Evolutionary conservation across 192 early-diverging fungal species (phyloP).

Genomic region (Chytriomyces confervae): DNA sequence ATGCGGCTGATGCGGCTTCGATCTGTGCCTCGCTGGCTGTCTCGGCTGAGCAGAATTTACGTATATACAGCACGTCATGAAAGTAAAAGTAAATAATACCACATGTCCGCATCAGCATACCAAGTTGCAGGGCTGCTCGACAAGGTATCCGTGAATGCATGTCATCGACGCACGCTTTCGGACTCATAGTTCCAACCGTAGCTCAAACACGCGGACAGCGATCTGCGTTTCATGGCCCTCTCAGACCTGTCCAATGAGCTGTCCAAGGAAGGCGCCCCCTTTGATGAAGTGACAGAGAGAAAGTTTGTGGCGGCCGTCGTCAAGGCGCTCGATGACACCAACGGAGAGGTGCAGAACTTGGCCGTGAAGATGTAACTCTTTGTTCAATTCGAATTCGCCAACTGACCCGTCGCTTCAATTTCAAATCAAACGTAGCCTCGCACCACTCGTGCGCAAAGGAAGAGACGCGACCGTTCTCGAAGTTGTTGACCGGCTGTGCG

Average conservation of each 20-base stretch:
- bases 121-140: background rate
- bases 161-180: background rate
- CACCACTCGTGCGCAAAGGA: conserved; percentile 76
- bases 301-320: conserved; percentile 59
- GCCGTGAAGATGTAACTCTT: conserved; percentile 72
- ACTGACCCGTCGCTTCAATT: background rate
- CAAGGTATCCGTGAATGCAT: background rate
- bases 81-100: background rate
- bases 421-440: conserved; percentile 57
- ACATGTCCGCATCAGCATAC: background rate
- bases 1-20: background rate
- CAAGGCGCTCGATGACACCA: conserved; percentile 77
- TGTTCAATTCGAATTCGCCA: conserved; percentile 33
- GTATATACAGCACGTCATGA: background rate
- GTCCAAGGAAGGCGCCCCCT: conserved; percentile 59
- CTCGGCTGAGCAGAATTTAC: background rate
- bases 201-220: conserved; percentile 68
- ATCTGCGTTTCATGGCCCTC: conserved; percentile 87
- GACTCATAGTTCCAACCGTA: conserved; percentile 12
- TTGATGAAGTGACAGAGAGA: conserved; percentile 60
- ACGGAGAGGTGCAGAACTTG: conserved; percentile 85
- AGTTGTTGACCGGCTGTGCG: conserved; percentile 73
- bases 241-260: conserved; percentile 80
- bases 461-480: conserved; percentile 71
- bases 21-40: background rate